phyloP scores from a whole-genome alignment of 106 monocot species.

The Acorus gramineus region DNA sequence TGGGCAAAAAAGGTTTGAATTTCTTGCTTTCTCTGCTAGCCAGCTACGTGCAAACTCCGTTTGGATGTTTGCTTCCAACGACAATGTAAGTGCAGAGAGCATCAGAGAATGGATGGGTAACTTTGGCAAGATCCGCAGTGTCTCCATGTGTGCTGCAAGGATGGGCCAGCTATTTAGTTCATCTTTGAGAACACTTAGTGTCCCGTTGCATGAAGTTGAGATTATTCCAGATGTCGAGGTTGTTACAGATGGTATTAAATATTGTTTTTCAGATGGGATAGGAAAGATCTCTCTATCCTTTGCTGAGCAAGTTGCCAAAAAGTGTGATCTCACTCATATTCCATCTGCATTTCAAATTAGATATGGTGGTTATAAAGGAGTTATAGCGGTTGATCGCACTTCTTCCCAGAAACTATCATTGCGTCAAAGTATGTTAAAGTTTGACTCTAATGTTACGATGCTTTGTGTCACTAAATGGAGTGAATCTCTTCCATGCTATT shows the following conservation, averaged over 20 bases:
- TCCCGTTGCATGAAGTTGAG: constrained; percentile 37
- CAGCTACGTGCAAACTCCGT: constrained; percentile 77
- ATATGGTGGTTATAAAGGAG: constrained; percentile 96
- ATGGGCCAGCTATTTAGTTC: constrained; percentile 98
- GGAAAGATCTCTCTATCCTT: constrained; percentile 78
- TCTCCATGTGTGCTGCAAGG: constrained; percentile 97
- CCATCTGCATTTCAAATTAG: constrained; percentile 98
- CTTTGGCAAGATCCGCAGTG: constrained; percentile 57
- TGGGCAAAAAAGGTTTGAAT: constrained; percentile 81
- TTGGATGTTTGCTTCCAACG: constrained; percentile 98
- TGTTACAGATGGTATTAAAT: constrained; percentile 47
- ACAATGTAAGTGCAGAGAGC: constrained; percentile 29
- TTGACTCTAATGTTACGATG: constrained; percentile 74
- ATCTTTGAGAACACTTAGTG: constrained; percentile 52
- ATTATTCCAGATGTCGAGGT: constrained; percentile 69
- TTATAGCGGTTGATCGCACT: constrained; percentile 62
- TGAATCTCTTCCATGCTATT: constrained; percentile 55
- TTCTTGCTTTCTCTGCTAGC: constrained; percentile 96
- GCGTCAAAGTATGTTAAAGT: constrained; percentile 85
- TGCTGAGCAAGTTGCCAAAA: constrained; percentile 55
- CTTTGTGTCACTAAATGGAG: constrained; percentile 72
- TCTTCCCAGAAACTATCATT: constrained; percentile 72
- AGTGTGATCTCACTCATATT: constrained; percentile 39
- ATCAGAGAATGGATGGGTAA: constrained; percentile 96
- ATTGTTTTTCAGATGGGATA: constrained; percentile 97